Evolutionary conservation across 257 asterid species (phyloP).

Genomic region (Solanum infundibuliforme): DNA sequence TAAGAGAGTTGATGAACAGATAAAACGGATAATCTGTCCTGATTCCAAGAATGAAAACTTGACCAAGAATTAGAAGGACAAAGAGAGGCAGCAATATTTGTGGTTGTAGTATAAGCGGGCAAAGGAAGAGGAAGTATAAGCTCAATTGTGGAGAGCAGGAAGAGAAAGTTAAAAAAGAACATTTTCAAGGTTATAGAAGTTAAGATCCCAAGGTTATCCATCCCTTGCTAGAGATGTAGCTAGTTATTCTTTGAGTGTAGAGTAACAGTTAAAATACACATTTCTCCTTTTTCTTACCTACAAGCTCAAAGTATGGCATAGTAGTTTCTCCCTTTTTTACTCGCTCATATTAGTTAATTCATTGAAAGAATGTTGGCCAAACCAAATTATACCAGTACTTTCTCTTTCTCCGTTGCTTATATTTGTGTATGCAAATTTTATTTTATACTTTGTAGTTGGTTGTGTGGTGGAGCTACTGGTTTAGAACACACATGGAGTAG

Average conservation of each 20-base stretch:
- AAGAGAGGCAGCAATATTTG: not conserved
- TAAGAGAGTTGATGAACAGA: not conserved
- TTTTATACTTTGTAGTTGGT: slow-evolving; percentile 34
- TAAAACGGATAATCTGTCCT: not conserved
- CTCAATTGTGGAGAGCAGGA: not conserved
- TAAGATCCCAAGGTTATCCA: not conserved
- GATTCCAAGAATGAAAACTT: not conserved
- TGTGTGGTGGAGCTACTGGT: slow-evolving; percentile 55
- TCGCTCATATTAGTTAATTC: not conserved
- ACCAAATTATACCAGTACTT: not conserved
- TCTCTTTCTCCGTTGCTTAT: not conserved
- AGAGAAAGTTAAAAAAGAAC: not conserved
- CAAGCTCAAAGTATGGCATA: not conserved
- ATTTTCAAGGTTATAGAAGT: not conserved
- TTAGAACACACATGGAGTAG: slow-evolving; percentile 13
- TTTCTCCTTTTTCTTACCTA: not conserved
- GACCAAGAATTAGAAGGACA: not conserved
- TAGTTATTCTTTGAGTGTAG: not conserved
- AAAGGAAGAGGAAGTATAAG: not conserved
- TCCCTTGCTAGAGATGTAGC: not conserved
- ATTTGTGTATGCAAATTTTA: not conserved
- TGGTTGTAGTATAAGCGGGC: not conserved
- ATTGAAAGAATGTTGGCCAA: not conserved
- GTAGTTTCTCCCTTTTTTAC: not conserved
- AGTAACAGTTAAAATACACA: not conserved